These are phyloP conservation scores for Hymenoscyphus repandus DNA, from an alignment of 2,329 filamentous ascomycete genomes.

Conservation along the genomic window DNA sequence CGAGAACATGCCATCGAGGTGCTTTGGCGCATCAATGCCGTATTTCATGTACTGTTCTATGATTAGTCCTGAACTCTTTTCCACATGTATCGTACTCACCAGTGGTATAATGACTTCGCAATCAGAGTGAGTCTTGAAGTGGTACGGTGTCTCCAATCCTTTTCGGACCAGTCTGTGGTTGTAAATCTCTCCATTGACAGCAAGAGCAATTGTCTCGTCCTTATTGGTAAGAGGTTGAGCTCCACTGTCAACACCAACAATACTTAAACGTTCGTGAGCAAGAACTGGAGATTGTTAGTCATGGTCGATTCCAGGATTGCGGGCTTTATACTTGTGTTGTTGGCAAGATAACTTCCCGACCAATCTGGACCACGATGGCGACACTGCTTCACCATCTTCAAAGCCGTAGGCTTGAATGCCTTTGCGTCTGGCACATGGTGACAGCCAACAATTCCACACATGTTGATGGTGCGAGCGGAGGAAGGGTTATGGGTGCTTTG, in stretches of 20 bases:
- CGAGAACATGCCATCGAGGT: slow-evolving; percentile 99
- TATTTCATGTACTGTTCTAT: slow-evolving; percentile 74
- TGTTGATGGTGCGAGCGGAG: slow-evolving; percentile 6
- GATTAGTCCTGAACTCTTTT: slow-evolving; percentile 11
- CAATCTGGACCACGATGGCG: slow-evolving; percentile 97
- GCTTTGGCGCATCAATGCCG: slow-evolving; percentile 85
- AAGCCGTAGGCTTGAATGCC: slow-evolving; percentile 91
- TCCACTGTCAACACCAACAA: slow-evolving; percentile 91
- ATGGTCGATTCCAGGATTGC: neutral
- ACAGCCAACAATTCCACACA: slow-evolving; percentile 21
- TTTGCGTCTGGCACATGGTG: slow-evolving; percentile 82
- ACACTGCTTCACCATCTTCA: slow-evolving; percentile 94
- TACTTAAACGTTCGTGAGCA: slow-evolving; percentile 94
- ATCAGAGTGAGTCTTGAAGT: slow-evolving; percentile 98
- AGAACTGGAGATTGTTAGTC: slow-evolving; percentile 56
- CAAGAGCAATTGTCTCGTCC: slow-evolving; percentile 80
- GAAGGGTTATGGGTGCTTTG: neutral
- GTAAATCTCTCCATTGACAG: slow-evolving; percentile 99
- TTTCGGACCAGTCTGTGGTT: slow-evolving; percentile 97
- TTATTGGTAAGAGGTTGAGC: slow-evolving; percentile 93
- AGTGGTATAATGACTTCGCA: slow-evolving; percentile 98
- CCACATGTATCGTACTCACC: slow-evolving; percentile 47
- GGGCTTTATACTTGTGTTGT: slow-evolving; percentile 73
- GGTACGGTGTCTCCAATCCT: slow-evolving; percentile 73
- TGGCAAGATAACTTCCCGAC: slow-evolving; percentile 86